Base-by-base conservation (phyloP, 73 alveolate genomes). In the Effrenium voratum region DNA sequence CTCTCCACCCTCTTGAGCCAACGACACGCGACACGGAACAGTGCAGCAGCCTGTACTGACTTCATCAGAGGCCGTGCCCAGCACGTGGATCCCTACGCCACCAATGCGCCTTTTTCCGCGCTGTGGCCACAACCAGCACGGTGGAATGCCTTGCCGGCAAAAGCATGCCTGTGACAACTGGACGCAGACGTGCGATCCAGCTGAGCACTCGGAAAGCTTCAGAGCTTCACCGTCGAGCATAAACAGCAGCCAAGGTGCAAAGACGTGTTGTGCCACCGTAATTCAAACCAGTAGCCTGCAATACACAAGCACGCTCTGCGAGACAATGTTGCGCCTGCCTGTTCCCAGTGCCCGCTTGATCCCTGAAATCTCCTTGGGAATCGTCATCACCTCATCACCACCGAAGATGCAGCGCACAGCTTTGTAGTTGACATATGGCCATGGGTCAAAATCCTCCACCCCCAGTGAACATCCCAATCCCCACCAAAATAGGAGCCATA, bases 61-160 rank as follows among this genome's bases (percentile, higher is more conserved):
- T n/a, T n/a, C n/a, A n/a, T n/a, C n/a, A n/a, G n/a, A n/a, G n/a
- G n/a, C n/a, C n/a, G n/a, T n/a, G n/a, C n/a, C n/a, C n/a, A n/a
- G n/a, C n/a, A n/a, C n/a, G n/a, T n/a, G n/a, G n/a, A n/a, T n/a
- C n/a, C n/a, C n/a, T n/a, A n/a, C n/a, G n/a, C n/a, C n/a, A n/a
- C n/a, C n/a, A n/a, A n/a, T n/a, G n/a, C n/a, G n/a, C n/a, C n/a
- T 12, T 19, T 19, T 52, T 8, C 63, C 63, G 63, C 41, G 81
- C 81, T 28, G 90, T 79, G 49, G 94, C 94, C 16, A 86, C 36
- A 75, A 86, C 81, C 82, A 86, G 94, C 34, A 86, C 94, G 45
- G 94, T 86, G 50, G 94, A 86, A 34, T 86, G 94, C 94, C 94
- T 84, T 30, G 73, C 38, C 32, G 41, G 38, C 8, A n/a, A n/a